Conservation (phyloP, 164 flowering plant genomes). For the Magnolia kwangsiensis region DNA sequence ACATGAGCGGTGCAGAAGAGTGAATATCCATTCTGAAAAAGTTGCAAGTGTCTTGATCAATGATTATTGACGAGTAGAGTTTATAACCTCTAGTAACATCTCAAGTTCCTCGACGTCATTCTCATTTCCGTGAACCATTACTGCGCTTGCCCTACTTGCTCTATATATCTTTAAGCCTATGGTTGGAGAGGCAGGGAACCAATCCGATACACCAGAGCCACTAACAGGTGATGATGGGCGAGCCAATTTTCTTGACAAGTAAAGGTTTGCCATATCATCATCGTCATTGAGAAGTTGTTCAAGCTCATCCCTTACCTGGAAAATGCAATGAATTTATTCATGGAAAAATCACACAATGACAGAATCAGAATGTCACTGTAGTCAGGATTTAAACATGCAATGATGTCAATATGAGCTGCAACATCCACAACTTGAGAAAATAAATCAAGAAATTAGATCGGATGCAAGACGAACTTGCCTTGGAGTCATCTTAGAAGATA, state of each 20-base stretch:
- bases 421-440: neutral
- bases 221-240: slow-evolving; percentile 64
- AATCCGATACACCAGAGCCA: slow-evolving; percentile 55
- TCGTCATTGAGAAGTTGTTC: slow-evolving; percentile 96
- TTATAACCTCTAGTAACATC: slow-evolving; percentile 84
- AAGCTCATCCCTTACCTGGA: slow-evolving; percentile 92
- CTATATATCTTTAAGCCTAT: slow-evolving; percentile 70
- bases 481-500: too few species aligned
- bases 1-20: too few species aligned
- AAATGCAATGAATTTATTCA: neutral
- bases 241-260: slow-evolving; percentile 73
- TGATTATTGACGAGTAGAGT: neutral
- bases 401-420: neutral
- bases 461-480: too few species aligned
- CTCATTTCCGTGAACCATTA: slow-evolving; percentile 59
- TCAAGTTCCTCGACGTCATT: slow-evolving; percentile 95
- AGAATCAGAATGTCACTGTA: neutral
- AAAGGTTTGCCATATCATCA: slow-evolving; percentile 96
- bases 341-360: neutral
- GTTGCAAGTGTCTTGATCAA: neutral
- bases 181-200: slow-evolving; percentile 73
- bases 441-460: too few species aligned
- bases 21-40: neutral
- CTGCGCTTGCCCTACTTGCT: slow-evolving; percentile 72
- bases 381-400: neutral